These are phyloP conservation scores for Aspergillus sclerotioniger DNA, from an alignment of 495 filamentous ascomycete species.

Conservation along the genomic window DNA sequence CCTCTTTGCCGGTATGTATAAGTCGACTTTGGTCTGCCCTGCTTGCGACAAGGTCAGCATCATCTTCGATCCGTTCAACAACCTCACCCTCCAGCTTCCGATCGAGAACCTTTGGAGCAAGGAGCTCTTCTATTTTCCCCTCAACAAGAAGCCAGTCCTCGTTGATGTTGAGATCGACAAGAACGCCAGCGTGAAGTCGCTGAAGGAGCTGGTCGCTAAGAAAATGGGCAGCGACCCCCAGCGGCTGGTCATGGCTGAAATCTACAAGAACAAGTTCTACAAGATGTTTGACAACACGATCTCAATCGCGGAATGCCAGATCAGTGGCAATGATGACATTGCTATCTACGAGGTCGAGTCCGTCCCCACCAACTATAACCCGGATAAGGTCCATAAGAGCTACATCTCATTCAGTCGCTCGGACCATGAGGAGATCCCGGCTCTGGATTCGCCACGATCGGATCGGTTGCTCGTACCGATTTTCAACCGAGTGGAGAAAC, in stretches of 20 bases:
- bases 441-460: constrained; percentile 61
- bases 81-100: constrained; percentile 85
- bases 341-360: constrained; percentile 79
- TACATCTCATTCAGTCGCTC: constrained; percentile 46
- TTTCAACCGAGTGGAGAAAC: constrained; percentile 61
- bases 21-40: constrained; percentile 91
- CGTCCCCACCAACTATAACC: constrained; percentile 71
- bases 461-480: constrained; percentile 77
- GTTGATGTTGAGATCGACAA: constrained; percentile 87
- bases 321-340: constrained; percentile 60
- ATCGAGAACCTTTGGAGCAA: constrained; percentile 75
- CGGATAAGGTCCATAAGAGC: constrained; percentile 47
- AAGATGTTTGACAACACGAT: constrained; percentile 69
- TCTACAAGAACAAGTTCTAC: constrained; percentile 79
- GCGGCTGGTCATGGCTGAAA: constrained; percentile 69
- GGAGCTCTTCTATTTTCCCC: constrained; percentile 69
- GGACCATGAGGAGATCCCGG: constrained; percentile 56
- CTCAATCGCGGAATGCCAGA: constrained; percentile 64
- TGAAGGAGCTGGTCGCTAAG: constrained; percentile 75
- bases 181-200: constrained; percentile 63
- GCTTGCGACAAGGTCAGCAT: constrained; percentile 93
- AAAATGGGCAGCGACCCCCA: constrained; percentile 58
- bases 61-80: constrained; percentile 97
- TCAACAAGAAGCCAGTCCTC: constrained; percentile 62
- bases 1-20: constrained; percentile 95